A percentile compares a stretch with the other conserved stretches of the same genome.
These are phyloP conservation scores for Dispira parvispora DNA, from an alignment of 192 early-diverging fungal genomes.

Conservation along the genomic window DNA sequence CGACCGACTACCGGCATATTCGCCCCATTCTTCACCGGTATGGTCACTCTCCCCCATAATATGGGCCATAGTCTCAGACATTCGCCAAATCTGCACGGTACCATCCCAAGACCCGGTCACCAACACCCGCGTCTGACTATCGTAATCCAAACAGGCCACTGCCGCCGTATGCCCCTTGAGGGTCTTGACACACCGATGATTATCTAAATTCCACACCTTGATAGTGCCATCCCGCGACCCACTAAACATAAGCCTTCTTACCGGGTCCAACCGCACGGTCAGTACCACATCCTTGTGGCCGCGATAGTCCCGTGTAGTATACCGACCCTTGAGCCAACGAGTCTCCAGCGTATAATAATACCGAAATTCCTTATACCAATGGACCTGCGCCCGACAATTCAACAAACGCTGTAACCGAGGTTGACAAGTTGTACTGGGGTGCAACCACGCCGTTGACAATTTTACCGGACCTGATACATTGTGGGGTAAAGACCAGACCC, in stretches of 20 bases:
- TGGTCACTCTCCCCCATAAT: background rate
- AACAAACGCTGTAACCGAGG: background rate
- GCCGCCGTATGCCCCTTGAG: background rate
- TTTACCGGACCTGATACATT: background rate
- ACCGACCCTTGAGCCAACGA: background rate
- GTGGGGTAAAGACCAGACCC: background rate
- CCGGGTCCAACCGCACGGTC: slow-evolving; percentile 1
- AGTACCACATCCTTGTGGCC: background rate
- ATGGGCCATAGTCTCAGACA: background rate
- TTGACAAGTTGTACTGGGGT: background rate
- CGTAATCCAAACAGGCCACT: slow-evolving; percentile 1
- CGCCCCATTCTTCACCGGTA: no score
- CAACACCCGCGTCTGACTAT: background rate
- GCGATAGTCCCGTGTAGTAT: background rate
- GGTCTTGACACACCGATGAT: background rate
- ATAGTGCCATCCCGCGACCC: background rate
- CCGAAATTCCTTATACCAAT: slow-evolving; percentile 1
- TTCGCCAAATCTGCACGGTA: background rate
- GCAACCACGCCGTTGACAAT: background rate
- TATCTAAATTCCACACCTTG: background rate
- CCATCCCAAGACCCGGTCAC: background rate
- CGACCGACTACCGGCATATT: background rate
- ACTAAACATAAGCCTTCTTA: background rate
- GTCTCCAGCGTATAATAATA: background rate
- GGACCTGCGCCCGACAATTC: background rate